Evolutionary conservation across 768 basidiomycete genomes (phyloP), one percentile per base, ranked within the genome.

Genomic region (Kwoniella sp.): DNA sequence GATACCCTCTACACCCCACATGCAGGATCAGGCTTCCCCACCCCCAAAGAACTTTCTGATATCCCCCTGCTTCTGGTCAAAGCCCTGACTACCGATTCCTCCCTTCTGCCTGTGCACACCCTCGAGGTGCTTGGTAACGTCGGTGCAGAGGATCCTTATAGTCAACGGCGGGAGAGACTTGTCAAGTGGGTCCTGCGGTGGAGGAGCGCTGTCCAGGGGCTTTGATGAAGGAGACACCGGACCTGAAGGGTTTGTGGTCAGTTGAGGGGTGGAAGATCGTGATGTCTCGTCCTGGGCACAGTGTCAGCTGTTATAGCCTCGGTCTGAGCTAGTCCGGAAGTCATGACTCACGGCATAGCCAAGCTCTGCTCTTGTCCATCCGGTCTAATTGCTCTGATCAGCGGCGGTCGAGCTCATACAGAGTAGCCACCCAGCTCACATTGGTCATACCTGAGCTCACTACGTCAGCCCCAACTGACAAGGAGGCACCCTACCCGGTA

Each of bases 21-120:
- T n/a, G n/a, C n/a, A n/a, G n/a, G n/a, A 37, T 31, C 23, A 19
- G 25, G 25, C 28, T 39, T 46, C 68, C 14, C 69, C 89, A 10
- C 88, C 89, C 74, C 89, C 88, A 57, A 89, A 87, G 77, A 88
- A 89, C 2, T 79, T 78, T 19, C 86, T 80, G 39, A 91, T 85
- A 65, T 85, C 82, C 57, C 80, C 78, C 69, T 92, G 88, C 53
- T 81, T 81, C 26, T 83, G 82, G 65, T 91, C 88, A 65, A 84
- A 80, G 0, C 84, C 80, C 11, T 80, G 69, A 40, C 81, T 83
- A 5, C 86, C 84, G 39, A 88, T 84, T 1, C 89, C 87, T 2
- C 86, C 87, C 53, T 79, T 81, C 70, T 90, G 88, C 3, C 88
- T 82, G 40, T 76, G 79, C 12, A 77, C 43, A 0, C 72, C 71